Percentiles rank a stretch among this genome's conserved stretches.
Evolutionary conservation across 371 early-diverging fungal genomes (phyloP).

Genomic region (Actinomortierella wolfii): DNA sequence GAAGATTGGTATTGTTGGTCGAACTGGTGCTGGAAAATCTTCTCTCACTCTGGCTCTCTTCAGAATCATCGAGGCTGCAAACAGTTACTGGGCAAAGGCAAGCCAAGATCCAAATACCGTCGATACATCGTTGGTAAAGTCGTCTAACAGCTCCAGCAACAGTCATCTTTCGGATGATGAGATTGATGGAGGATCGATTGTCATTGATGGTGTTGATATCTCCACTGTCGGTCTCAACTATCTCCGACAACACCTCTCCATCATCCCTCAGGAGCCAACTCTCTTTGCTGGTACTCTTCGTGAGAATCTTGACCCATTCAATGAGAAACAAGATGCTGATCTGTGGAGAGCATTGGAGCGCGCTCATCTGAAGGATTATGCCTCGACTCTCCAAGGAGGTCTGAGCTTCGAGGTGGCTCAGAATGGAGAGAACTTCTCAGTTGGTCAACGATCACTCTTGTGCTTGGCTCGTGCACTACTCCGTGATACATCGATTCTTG

Average conservation of each 20-base stretch:
- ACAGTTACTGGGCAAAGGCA: slow-evolving; percentile 49
- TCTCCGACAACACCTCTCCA: slow-evolving; percentile 76
- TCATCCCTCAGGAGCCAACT: slow-evolving; percentile 96
- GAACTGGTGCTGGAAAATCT: slow-evolving; percentile 95
- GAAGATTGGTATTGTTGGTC: slow-evolving; percentile 89
- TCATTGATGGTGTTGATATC: slow-evolving; percentile 85
- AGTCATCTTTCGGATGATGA: slow-evolving; percentile 48
- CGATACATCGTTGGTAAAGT: slow-evolving; percentile 43
- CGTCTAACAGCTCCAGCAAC: slow-evolving; percentile 31
- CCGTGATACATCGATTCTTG: slow-evolving; percentile 47
- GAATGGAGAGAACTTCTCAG: slow-evolving; percentile 82
- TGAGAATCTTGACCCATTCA: slow-evolving; percentile 83
- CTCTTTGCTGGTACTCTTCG: slow-evolving; percentile 76
- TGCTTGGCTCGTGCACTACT: slow-evolving; percentile 65
- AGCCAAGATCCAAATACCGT: slow-evolving; percentile 16
- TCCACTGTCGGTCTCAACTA: slow-evolving; percentile 76
- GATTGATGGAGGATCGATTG: slow-evolving; percentile 54
- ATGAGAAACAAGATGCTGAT: slow-evolving; percentile 66
- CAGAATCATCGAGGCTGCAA: slow-evolving; percentile 86
- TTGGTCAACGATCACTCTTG: slow-evolving; percentile 73
- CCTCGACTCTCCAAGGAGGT: slow-evolving; percentile 62
- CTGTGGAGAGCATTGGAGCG: slow-evolving; percentile 83
- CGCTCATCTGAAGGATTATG: slow-evolving; percentile 69
- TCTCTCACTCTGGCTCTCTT: slow-evolving; percentile 87
- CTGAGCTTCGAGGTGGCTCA: slow-evolving; percentile 69